A percentile compares a stretch with the other conserved stretches of the same genome.
phyloP scores from a whole-genome alignment of 768 basidiomycete genomes.

The Amanita polypyramis region DNA sequence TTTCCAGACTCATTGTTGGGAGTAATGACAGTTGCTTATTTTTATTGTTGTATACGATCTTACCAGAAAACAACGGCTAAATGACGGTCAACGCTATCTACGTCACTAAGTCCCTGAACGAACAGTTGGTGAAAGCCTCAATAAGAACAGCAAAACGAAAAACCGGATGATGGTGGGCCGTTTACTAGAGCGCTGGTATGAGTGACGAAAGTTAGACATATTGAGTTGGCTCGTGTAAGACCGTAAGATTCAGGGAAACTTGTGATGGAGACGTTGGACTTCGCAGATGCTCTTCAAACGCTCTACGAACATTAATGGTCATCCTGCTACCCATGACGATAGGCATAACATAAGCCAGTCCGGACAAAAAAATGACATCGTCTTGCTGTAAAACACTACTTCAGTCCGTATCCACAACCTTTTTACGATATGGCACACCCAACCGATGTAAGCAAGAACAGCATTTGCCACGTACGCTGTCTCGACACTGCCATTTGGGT shows the following conservation, averaged over 20 bases:
- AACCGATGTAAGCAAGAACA: background rate
- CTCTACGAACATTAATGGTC: background rate
- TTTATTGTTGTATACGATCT: background rate
- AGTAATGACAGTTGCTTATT: background rate
- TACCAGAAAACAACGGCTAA: too few species aligned
- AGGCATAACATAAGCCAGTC: background rate
- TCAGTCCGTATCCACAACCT: too few species aligned
- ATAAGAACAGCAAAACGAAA: background rate
- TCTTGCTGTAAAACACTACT: background rate
- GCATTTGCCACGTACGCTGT: background rate
- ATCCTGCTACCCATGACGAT: constrained; percentile 1
- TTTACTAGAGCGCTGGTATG: too few species aligned
- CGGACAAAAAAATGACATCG: background rate
- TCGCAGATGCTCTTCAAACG: background rate
- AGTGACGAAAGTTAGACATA: background rate
- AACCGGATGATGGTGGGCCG: background rate
- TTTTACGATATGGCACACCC: background rate
- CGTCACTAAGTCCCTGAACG: too few species aligned
- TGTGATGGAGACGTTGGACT: background rate
- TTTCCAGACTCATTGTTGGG: background rate
- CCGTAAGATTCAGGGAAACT: background rate
- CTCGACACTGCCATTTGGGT: background rate
- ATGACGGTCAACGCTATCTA: too few species aligned
- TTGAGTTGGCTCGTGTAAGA: background rate
- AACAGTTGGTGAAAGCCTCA: too few species aligned